Base-by-base conservation (phyloP, 2,329 filamentous ascomycete genomes). In the Taxawa tesnikishii region DNA sequence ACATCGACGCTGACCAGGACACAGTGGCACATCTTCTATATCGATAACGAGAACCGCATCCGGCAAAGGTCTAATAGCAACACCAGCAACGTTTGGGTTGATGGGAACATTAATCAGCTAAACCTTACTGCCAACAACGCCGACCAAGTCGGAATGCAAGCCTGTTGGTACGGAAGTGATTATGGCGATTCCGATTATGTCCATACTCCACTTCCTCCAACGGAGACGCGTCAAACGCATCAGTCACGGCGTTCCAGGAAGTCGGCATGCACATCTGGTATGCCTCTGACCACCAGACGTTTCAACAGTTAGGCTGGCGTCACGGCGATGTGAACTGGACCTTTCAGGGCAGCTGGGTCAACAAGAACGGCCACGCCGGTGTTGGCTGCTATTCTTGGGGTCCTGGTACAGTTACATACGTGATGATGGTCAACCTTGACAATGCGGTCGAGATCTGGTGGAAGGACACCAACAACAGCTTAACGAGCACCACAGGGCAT, bases 221-320 rank as follows among this genome's bases (percentile, higher is more conserved):
- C 29, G 15, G 29, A 9, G 19, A 25, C 15, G 9, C 44, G 5
- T 44, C 45, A 6, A 50, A 53, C 12, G 40, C 43, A 6, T 49
- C 47, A 16, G 42, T 44, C 3, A 41, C 45, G 11, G 42, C 45
- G 4, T 50, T 47, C 31, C 39, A 43, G 5, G 43, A 48, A 16
- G 41, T 49, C 5, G 60, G 59, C 14, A 63, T 63, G 50, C 55
- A 62, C 37, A 46, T 63, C 23, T 64, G 60, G 60, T 63, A 56
- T 35, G 55, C 58, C 4, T 45, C 40, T n/a, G 51, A 57, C 36
- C 45, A 48, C 5, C 51, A 47, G 0, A 59, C 57, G 0, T 62
- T 64, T 37, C 35, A 57, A 26, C 56, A 62, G 35, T 52, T 55
- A 18, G 53, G 51, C 1, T 65, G 59, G 59, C 53, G 54, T 19